Conservation (phyloP, 495 filamentous ascomycete species). For the Aspergillus sclerotiicarbonarius region DNA sequence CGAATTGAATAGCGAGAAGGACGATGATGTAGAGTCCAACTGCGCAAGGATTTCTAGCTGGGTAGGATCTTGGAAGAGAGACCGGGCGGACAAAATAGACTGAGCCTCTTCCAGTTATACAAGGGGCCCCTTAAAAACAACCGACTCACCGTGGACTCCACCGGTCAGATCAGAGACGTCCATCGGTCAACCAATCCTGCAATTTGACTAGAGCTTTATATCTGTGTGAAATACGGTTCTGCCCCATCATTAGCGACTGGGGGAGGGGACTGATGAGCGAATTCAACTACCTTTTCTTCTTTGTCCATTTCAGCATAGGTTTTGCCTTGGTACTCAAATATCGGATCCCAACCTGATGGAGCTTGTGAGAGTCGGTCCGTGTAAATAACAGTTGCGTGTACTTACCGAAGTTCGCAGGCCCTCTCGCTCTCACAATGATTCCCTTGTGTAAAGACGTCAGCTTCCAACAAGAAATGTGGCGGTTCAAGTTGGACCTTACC, state of each 20-base stretch:
- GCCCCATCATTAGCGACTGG: slow-evolving; percentile 11
- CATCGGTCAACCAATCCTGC: slow-evolving; percentile 73
- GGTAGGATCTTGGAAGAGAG: slow-evolving; percentile 76
- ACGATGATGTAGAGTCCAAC: slow-evolving; percentile 84
- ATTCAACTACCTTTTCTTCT: slow-evolving; percentile 59
- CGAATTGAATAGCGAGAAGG: slow-evolving; percentile 77
- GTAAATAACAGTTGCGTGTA: slow-evolving; percentile 12
- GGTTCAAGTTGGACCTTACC: slow-evolving; percentile 24
- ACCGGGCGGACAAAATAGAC: slow-evolving; percentile 36
- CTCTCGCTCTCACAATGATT: slow-evolving; percentile 44
- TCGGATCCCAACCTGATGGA: slow-evolving; percentile 81
- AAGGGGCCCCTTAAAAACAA: slow-evolving; percentile 18
- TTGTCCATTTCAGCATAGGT: slow-evolving; percentile 99
- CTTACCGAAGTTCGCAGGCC: slow-evolving; percentile 81
- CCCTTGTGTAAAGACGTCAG: slow-evolving; percentile 35
- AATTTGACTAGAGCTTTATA: slow-evolving; percentile 81
- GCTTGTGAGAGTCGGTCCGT: background rate
- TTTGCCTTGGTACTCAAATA: slow-evolving; percentile 91
- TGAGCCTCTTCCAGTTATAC: slow-evolving; percentile 16
- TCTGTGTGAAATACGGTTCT: slow-evolving; percentile 89
- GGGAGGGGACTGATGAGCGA: background rate
- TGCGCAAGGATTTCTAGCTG: slow-evolving; percentile 79
- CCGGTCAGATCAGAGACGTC: slow-evolving; percentile 21
- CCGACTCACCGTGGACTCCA: background rate
- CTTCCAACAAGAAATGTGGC: background rate